Evolutionary conservation across 2,329 filamentous ascomycete species (phyloP).

Genomic region (Hysterium pulicare): DNA sequence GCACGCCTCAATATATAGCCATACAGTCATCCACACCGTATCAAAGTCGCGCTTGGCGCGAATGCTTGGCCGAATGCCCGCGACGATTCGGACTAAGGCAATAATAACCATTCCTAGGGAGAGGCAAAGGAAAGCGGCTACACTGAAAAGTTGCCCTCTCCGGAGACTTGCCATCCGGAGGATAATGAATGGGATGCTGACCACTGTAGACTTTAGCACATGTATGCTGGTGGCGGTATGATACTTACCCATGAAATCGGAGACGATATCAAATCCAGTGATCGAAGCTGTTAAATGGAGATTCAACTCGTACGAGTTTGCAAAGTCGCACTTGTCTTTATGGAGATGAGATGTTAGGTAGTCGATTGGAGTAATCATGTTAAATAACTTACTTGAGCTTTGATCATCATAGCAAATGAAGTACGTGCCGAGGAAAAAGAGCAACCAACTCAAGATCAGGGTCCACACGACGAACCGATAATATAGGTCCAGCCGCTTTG

Average conservation of each 20-base stretch:
- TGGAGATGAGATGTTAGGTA: background rate
- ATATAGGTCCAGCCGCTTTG: background rate
- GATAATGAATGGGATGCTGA: background rate
- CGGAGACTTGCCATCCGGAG: background rate
- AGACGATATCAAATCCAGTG: background rate
- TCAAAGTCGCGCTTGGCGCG: background rate
- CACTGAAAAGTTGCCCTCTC: background rate
- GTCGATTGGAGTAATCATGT: background rate
- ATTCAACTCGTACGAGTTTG: too few relatives aligned
- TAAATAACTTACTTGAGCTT: background rate
- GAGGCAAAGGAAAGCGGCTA: background rate
- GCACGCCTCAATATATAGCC: background rate
- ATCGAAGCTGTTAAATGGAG: background rate
- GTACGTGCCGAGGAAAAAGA: background rate
- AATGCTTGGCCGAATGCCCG: background rate
- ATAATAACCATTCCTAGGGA: background rate
- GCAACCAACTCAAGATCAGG: background rate
- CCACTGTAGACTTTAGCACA: background rate
- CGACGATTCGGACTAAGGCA: background rate
- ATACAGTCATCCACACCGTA: background rate
- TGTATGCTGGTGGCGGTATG: background rate
- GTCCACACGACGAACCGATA: background rate
- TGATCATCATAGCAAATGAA: background rate
- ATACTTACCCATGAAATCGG: background rate
- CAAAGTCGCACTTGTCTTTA: background rate